Evolutionary conservation across 176 grass and related monocot genomes (phyloP).

Genomic region (Hsuehochloa calcarea): DNA sequence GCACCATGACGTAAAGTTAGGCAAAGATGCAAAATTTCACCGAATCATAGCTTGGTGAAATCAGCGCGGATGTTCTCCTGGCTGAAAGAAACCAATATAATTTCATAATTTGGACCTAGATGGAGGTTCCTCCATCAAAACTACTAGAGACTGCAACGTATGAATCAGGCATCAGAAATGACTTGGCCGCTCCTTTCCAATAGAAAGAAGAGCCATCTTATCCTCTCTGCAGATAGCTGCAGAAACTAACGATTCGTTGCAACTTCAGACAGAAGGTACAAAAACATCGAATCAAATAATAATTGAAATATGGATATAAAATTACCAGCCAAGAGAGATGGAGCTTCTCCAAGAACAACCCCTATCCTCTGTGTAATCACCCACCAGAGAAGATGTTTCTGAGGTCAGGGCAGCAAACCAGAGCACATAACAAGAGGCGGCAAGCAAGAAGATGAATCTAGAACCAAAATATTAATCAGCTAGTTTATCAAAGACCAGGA

Average conservation of each 20-base stretch:
- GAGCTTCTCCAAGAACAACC: not conserved
- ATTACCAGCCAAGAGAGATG: conserved; percentile 3
- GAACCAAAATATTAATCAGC: not conserved
- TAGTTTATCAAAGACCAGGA: not conserved
- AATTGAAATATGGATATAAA: not conserved
- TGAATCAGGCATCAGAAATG: not conserved
- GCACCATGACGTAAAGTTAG: not conserved
- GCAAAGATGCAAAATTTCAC: not conserved
- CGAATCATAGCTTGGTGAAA: not conserved
- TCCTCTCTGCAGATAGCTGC: not conserved
- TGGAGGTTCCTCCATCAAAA: not conserved
- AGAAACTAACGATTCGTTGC: not conserved
- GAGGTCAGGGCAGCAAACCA: not conserved
- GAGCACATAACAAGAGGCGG: not conserved
- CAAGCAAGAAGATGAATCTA: conserved; percentile 18
- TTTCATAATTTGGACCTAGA: not conserved
- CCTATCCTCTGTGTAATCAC: not conserved
- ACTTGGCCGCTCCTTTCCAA: not conserved
- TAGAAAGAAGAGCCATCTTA: not conserved
- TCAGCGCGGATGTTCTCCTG: not conserved
- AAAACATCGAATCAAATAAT: not conserved
- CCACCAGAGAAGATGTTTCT: not conserved
- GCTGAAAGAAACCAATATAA: not conserved
- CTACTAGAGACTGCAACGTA: not conserved
- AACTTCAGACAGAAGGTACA: not conserved